Percentiles rank a stretch among this genome's conserved stretches.
Evolutionary conservation across 371 early-diverging fungal genomes (phyloP).

Genomic region (Phascolomyces articulosus): DNA sequence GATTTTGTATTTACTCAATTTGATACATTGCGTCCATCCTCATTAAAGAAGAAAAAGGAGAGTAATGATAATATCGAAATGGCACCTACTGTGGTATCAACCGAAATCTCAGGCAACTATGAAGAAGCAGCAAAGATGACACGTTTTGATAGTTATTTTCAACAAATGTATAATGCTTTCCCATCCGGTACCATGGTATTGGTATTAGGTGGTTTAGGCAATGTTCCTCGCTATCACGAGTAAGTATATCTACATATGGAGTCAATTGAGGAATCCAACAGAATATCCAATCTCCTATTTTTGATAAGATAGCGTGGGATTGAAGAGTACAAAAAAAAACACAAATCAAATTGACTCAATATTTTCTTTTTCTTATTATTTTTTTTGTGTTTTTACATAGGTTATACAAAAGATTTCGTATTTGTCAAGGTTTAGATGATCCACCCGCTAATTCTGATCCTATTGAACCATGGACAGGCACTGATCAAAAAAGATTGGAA

Average conservation of each 20-base stretch:
- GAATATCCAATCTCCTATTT: no score
- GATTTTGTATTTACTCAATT: conserved; percentile 37
- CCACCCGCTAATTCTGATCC: not conserved
- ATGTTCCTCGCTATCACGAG: not conserved
- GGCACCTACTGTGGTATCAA: conserved; percentile 14
- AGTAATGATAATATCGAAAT: not conserved
- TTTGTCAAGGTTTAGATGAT: not conserved
- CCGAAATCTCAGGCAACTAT: not conserved
- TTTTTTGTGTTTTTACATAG: not conserved
- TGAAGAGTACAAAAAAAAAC: no score
- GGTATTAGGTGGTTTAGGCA: conserved; percentile 48
- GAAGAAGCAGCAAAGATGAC: conserved; percentile 13
- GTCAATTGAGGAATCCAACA: no score
- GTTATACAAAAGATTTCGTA: not conserved
- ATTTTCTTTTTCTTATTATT: no score
- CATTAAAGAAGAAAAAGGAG: not conserved
- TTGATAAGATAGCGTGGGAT: not conserved
- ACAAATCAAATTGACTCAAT: no score
- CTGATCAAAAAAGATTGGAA: not conserved
- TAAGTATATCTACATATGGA: not conserved
- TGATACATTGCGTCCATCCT: not conserved
- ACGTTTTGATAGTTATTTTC: conserved; percentile 42
- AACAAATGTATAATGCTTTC: conserved; percentile 36
- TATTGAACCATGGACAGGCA: not conserved
- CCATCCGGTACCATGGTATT: conserved; percentile 51